Evolutionary conservation across 768 basidiomycete species (phyloP), one percentile per base, ranked within the genome.

Genomic region (Scleroderma citrinum): DNA sequence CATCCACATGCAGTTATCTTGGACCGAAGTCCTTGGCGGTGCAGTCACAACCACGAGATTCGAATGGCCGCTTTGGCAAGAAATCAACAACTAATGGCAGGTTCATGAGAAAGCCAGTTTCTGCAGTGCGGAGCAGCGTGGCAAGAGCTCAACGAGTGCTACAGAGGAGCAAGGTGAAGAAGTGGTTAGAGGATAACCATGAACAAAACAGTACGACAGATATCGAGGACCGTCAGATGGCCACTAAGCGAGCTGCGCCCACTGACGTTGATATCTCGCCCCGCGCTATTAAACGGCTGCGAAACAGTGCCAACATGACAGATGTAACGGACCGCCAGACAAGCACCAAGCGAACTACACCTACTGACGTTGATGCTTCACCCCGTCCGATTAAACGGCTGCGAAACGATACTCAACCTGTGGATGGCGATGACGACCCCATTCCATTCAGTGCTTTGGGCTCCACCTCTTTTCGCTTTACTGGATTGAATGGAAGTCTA

Each of bases 61-160:
- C 65, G 16, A 84, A 85, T 53, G 84, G 84, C 37, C 73, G 82
- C 16, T 86, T 87, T 54, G 82, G 82, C 31, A 81, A 77, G 69
- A 84, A 85, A 61, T 71, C 68, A 31, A 68, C 67, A 16, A 76
- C 73, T 12, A 71, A 76, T 42, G 74, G 75, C 44, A 70, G 64
- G 57, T 71, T 66, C 48, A 59, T 69, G 51, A 69, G 73, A 57
- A 73, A 64, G 59, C 61, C 66, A 44, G 48, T 63, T 46, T 34
- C 53, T 30, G 41, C 34, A 30, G 62, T 45, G n/a, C n/a, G n/a
- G 42, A 56, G 44, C 52, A 58, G 54, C 53, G 47, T 67, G 19
- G 65, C 72, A 14, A 70, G 74, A 17, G 68, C 69, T 0, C 69
- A 73, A 57, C 69, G 72, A 52, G 68, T 69, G 23, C 54, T 68